Percentiles rank a stretch among this genome's conserved stretches.
These are phyloP conservation scores for Botrytis hyacinthi DNA, from an alignment of 2,329 filamentous ascomycete species.

Conservation along the genomic window DNA sequence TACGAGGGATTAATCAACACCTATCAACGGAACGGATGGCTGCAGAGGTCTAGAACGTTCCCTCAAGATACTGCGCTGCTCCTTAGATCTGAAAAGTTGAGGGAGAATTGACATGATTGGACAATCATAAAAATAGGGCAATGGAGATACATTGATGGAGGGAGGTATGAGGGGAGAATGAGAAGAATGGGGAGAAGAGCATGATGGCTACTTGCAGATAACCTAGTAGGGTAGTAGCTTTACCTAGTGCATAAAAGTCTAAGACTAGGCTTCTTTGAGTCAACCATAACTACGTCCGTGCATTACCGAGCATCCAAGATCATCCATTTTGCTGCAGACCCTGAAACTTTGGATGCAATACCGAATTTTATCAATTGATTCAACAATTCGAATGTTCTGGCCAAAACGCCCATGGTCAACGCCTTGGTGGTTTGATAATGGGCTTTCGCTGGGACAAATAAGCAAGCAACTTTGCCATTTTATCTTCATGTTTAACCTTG, in stretches of 20 bases:
- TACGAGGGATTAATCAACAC: background rate
- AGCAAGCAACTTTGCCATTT: background rate
- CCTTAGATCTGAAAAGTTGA: background rate
- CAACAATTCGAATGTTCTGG: constrained; percentile 7
- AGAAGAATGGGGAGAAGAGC: background rate
- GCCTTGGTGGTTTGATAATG: background rate
- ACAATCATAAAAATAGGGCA: background rate
- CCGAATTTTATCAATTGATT: too few species aligned
- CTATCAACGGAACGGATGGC: background rate
- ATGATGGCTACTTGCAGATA: background rate
- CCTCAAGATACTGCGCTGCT: background rate
- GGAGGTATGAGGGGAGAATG: background rate
- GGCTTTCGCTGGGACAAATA: background rate
- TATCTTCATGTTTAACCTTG: background rate
- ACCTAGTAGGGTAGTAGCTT: background rate
- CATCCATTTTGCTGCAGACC: background rate
- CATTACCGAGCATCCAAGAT: background rate
- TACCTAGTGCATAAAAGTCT: background rate
- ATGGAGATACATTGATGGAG: background rate
- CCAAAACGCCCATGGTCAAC: background rate
- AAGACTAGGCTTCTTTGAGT: background rate
- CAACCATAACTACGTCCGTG: background rate
- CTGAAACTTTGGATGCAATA: background rate
- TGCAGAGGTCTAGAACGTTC: background rate
- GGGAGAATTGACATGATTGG: background rate